These are phyloP conservation scores for Teratosphaeriaceae sp. DNA, from an alignment of 2,329 filamentous ascomycete genomes.

Conservation along the genomic window DNA sequence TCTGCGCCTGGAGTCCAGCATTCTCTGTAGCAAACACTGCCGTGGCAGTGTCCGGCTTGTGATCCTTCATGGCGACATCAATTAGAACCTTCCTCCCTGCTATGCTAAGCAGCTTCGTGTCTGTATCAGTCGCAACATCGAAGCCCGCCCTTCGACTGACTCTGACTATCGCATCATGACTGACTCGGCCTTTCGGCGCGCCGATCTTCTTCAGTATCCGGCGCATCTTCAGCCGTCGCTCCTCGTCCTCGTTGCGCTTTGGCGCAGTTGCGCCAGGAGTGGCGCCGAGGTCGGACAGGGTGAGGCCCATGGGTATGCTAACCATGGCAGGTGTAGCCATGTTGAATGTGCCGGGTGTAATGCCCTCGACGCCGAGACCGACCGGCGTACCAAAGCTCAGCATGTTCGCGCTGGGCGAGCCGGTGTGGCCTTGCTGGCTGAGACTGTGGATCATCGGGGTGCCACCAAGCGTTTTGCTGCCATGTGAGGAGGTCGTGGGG, in stretches of 20 bases:
- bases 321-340: constrained; percentile 26
- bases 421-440: constrained; percentile 21
- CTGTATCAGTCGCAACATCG: constrained; percentile 41
- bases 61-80: constrained; percentile 25
- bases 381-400: constrained; percentile 25
- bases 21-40: constrained; percentile 57
- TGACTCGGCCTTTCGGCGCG: constrained; percentile 62
- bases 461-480: constrained; percentile 25
- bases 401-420: constrained; percentile 19
- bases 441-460: constrained; percentile 28
- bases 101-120: constrained; percentile 15
- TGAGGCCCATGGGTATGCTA: constrained; percentile 36
- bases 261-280: constrained; percentile 26
- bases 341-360: constrained; percentile 36
- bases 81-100: constrained; percentile 31
- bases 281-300: constrained; percentile 38
- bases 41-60: constrained; percentile 46
- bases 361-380: constrained; percentile 25
- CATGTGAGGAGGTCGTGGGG: constrained; percentile 21
- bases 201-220: constrained; percentile 60
- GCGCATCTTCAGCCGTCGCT: constrained; percentile 47
- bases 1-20: constrained; percentile 53
- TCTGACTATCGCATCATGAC: constrained; percentile 67
- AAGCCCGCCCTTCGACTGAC: constrained; percentile 60
- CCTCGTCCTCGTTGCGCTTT: constrained; percentile 46